Percentiles rank a stretch among this genome's conserved stretches.
These are phyloP conservation scores for Schrenkiella parvula DNA, from an alignment of 345 rosid genomes.

Conservation along the genomic window DNA sequence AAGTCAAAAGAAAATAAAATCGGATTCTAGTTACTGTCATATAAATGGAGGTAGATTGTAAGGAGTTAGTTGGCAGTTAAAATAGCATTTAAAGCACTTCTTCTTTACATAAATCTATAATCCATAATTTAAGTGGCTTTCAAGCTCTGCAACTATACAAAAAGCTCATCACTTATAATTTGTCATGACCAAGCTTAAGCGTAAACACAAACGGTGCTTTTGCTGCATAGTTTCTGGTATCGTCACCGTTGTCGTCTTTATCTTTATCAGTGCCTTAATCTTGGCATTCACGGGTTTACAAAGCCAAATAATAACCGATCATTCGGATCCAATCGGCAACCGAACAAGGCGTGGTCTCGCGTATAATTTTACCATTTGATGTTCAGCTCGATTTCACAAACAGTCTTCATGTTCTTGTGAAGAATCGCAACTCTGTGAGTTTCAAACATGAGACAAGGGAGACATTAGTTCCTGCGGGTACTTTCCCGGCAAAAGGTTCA, in stretches of 20 bases:
- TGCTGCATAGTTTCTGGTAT: conserved; percentile 20
- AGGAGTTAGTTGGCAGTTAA: conserved; percentile 25
- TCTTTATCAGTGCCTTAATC: conserved; percentile 29
- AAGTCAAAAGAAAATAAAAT: background rate
- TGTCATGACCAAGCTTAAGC: conserved; percentile 3
- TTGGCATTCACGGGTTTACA: conserved; percentile 44
- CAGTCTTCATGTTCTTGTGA: conserved; percentile 32
- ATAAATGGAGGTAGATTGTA: conserved; percentile 4
- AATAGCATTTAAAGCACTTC: conserved; percentile 5
- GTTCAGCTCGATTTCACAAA: conserved; percentile 43
- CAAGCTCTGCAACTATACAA: background rate
- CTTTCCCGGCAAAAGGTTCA: conserved; percentile 33
- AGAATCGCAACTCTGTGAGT: conserved; percentile 37
- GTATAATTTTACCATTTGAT: conserved; percentile 34
- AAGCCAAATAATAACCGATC: conserved; percentile 34
- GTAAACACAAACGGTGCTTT: conserved; percentile 15
- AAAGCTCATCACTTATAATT: background rate
- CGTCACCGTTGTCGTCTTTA: conserved; percentile 23
- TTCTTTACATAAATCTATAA: background rate
- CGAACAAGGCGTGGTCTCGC: conserved; percentile 40
- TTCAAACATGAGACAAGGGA: conserved; percentile 44
- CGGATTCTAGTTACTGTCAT: background rate
- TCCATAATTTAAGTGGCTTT: background rate
- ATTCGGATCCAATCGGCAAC: conserved; percentile 36
- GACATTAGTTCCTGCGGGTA: conserved; percentile 33